Base-by-base conservation (phyloP, 768 basidiomycete species). In the Termitomyces bulborhizus region DNA sequence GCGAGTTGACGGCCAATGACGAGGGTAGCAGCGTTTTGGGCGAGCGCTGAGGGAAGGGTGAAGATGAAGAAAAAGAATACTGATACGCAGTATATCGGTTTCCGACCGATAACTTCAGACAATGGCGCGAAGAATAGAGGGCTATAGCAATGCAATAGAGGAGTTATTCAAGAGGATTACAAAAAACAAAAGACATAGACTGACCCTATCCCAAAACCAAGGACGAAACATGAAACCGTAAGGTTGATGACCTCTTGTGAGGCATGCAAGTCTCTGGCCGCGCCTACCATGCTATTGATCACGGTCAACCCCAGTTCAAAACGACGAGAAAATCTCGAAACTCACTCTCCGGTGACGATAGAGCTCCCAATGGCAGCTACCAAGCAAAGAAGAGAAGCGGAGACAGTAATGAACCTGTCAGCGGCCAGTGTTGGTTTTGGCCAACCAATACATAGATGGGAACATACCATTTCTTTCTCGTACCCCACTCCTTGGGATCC, bases 1-100 rank as follows among this genome's bases (percentile, higher is more conserved):
- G 61, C 61, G 36, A 82, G 58, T 62, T 76, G 74, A 13, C 81
- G 67, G 13, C 66, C 6, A 74, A 77, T 4, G 73, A 73, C 45
- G 69, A 73, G 1, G 18, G 51, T 53, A 13, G 53, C 57, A 5
- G 54, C 13, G 21, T 55, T 55, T 50, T 55, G 27, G n/a, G 54
- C 39, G 9, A 81, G 68, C 0, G 76, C 74, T 47, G 72, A 69
- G 4, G 75, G 78, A 18, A 82, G 69, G 18, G 75, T 76, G 69
- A 78, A 78, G 53, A 81, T 65, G 56, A 74, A 73, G 61, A 67
- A 75, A 31, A 76, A 63, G 59, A 74, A 69, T 27, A 74, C 68
- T 59, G 68, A 71, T 51, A 70, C 58, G 36, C 57, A 61, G 55
- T 75, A 76, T 5, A 74, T 66, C 4, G 71, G 71, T 29, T 58